Evolutionary conservation across 768 basidiomycete species (phyloP), one percentile per base, ranked within the genome.

Genomic region (Russula sp.): DNA sequence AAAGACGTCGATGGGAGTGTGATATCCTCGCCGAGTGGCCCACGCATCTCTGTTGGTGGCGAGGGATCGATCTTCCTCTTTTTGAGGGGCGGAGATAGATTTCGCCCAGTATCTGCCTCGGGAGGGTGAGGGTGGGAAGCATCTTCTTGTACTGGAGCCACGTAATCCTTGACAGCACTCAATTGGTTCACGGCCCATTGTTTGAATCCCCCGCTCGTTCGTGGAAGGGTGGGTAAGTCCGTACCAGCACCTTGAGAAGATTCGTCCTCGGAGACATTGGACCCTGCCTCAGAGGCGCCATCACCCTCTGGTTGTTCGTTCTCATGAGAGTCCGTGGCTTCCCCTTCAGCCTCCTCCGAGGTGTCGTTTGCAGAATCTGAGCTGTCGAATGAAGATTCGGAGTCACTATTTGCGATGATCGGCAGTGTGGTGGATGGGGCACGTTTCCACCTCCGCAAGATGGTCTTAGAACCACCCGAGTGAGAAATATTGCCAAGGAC

Each of bases 171-270:
- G 20, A 75, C 80, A 4, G 68, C 70, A 55, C 78, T 84, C 56
- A 91, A 79, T 71, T 97, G 94, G 59, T 87, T 82, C 64, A 86
- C 71, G 0, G 94, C 95, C 95, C 95, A 97, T 45, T 86, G 79
- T 72, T 97, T 97, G 82, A 97, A 98, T 7, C 83, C 82, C 4
- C 76, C 69, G 34, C 72, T 71, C 63, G 78, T 84, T 14, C 73
- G 71, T 68, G 75, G 79, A 55, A 67, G 72, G 56, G 66, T 70
- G 27, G 68, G 68, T 14, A 65, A 32, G 27, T 39, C 31, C 31
- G 71, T 68, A 5, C 56, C 68, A 22, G 67, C 71, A 14, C 57
- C 69, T 13, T 47, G 62, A 57, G 71, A 63, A n/a, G 65, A 65
- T 2, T 66, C 71, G 14, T 72, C 71, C 35, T 72, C 72, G 11